phyloP scores from a whole-genome alignment of 805 yeast genomes.

The Metschnikowia gruessii region DNA sequence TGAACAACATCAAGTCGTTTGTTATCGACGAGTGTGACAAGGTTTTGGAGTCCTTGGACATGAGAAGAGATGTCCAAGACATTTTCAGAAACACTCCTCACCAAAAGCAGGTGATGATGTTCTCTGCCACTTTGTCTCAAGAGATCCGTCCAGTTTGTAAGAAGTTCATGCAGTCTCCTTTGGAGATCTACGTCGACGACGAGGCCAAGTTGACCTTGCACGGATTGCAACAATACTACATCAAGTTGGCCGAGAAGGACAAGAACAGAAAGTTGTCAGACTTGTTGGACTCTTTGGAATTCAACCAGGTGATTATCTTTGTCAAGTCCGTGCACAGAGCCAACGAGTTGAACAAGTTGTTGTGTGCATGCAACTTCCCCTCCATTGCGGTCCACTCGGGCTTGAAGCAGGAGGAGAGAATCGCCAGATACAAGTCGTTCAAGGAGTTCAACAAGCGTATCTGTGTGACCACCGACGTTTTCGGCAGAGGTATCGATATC shows the following conservation, averaged over 20 bases:
- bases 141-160: constrained; percentile 96
- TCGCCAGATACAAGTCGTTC: constrained; percentile 91
- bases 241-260: constrained; percentile 84
- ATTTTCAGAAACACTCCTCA: constrained; percentile 96
- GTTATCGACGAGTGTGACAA: constrained; percentile 98
- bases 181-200: constrained; percentile 96
- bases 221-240: constrained; percentile 95
- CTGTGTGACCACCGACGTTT: constrained; percentile 97
- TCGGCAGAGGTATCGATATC: constrained; percentile 99
- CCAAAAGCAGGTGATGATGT: constrained; percentile 99
- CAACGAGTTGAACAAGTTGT: constrained; percentile 80
- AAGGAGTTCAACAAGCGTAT: constrained; percentile 98
- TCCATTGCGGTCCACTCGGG: constrained; percentile 95
- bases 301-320: constrained; percentile 96
- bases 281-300: constrained; percentile 88
- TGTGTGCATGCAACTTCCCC: constrained; percentile 93
- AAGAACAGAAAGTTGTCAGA: constrained; percentile 92
- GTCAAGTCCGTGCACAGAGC: constrained; percentile 92
- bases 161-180: constrained; percentile 96
- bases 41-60: constrained; percentile 84
- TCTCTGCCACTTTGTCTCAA: constrained; percentile 90
- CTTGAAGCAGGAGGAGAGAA: constrained; percentile 96
- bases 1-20: constrained; percentile 87
- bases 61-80: constrained; percentile 99
- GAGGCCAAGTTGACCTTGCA: constrained; percentile 96